These are phyloP conservation scores for Calophaca sinica DNA, from an alignment of 306 rosid species.

Conservation along the genomic window DNA sequence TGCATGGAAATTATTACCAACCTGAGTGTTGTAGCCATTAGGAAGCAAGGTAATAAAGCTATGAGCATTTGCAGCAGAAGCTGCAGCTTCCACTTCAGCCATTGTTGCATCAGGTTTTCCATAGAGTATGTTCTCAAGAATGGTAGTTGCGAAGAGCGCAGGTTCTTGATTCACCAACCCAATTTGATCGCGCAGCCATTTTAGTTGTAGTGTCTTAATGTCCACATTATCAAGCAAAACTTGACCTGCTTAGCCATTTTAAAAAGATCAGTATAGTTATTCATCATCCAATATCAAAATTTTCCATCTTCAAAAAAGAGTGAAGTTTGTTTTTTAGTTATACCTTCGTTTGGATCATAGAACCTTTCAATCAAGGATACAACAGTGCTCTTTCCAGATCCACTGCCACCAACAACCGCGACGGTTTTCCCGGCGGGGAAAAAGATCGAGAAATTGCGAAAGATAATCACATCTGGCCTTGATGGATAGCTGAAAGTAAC, in stretches of 20 bases:
- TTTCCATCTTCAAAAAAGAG: neutral
- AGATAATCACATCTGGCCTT: conserved; percentile 86
- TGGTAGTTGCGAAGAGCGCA: conserved; percentile 95
- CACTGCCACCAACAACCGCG: conserved; percentile 98
- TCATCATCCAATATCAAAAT: neutral
- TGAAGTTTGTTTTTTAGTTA: neutral
- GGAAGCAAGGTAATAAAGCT: conserved; percentile 93
- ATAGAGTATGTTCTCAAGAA: conserved; percentile 89
- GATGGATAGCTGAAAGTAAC: conserved; percentile 96
- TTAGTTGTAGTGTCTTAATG: conserved; percentile 80
- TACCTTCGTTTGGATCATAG: conserved; percentile 97
- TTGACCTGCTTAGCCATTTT: conserved; percentile 68
- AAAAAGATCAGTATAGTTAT: conserved; percentile 12
- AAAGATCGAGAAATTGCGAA: conserved; percentile 81
- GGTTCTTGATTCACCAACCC: conserved; percentile 99
- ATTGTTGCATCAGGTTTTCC: conserved; percentile 90
- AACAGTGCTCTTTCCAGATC: conserved; percentile 98
- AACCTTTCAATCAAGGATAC: conserved; percentile 95
- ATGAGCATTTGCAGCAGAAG: conserved; percentile 97
- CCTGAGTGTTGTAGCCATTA: conserved; percentile 91
- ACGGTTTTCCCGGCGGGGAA: conserved; percentile 96
- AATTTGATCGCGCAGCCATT: conserved; percentile 94
- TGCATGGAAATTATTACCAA: conserved; percentile 34
- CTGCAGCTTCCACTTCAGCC: conserved; percentile 89
- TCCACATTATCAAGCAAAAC: conserved; percentile 85